These are phyloP conservation scores for Dactylonectria macrodidyma DNA, from an alignment of 2,329 filamentous ascomycete species.

Conservation along the genomic window DNA sequence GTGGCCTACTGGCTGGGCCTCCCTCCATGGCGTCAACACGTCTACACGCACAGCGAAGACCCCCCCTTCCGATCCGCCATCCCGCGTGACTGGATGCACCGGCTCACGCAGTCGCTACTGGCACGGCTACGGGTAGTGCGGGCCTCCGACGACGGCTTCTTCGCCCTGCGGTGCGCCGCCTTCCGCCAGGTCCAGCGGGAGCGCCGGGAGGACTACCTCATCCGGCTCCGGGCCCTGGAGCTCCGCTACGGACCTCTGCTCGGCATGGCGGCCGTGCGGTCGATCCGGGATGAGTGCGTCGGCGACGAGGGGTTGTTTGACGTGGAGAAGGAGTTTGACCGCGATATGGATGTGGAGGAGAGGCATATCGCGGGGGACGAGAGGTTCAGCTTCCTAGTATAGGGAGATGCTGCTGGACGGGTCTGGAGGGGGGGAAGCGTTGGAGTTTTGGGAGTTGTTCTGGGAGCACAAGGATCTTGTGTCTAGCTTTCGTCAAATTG, in stretches of 20 bases:
- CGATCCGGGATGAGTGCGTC: background rate
- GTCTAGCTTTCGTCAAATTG: background rate
- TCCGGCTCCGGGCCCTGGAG: constrained; percentile 4
- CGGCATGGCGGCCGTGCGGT: background rate
- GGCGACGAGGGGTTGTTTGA: background rate
- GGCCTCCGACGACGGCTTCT: constrained; percentile 21
- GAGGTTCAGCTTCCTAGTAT: constrained; percentile 2
- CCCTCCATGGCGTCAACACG: constrained; percentile 13
- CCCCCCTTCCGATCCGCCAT: constrained; percentile 2
- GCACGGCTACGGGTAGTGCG: background rate
- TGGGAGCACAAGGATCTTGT: no score
- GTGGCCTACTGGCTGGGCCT: constrained; percentile 29
- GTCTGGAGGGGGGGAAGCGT: no score
- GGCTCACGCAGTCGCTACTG: background rate
- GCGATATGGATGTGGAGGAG: constrained; percentile 17
- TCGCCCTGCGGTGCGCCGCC: constrained; percentile 15
- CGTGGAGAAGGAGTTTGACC: constrained; percentile 18
- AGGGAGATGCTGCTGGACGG: no score
- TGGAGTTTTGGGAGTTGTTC: no score
- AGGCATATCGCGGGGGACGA: constrained; percentile 12
- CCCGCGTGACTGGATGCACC: background rate
- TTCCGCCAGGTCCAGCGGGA: constrained; percentile 26
- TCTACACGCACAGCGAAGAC: background rate
- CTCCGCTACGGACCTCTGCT: background rate
- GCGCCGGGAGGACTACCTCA: constrained; percentile 2